These are phyloP conservation scores for Lyophyllum shimeji DNA, from an alignment of 768 basidiomycete genomes.

Conservation along the genomic window DNA sequence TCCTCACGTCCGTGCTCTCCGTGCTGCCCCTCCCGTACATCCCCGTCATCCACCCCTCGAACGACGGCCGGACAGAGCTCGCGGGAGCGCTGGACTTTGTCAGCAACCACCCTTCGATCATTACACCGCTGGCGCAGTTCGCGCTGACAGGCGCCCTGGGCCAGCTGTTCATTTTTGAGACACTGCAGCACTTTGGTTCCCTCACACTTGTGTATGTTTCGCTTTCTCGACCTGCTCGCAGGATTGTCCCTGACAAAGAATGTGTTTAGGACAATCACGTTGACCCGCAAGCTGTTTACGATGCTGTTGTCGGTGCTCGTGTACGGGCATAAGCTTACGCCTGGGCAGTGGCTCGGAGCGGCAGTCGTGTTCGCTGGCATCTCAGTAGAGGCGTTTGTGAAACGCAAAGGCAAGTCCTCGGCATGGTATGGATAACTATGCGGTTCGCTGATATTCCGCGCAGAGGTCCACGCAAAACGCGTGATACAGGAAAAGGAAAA, in stretches of 20 bases:
- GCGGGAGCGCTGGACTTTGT: conserved; percentile 72
- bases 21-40: conserved; percentile 78
- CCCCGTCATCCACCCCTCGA: conserved; percentile 75
- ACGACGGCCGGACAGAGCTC: conserved; percentile 62
- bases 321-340: conserved; percentile 82
- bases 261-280: conserved; percentile 83
- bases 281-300: conserved; percentile 96
- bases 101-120: conserved; percentile 69
- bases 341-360: conserved; percentile 93
- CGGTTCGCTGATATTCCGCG: conserved; percentile 25
- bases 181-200: conserved; percentile 87
- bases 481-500: conserved; percentile 83
- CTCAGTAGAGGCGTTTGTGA: conserved; percentile 88
- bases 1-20: conserved; percentile 67
- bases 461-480: conserved; percentile 80
- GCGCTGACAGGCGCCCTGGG: conserved; percentile 91
- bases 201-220: conserved; percentile 74
- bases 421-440: background rate
- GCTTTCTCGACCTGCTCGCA: background rate
- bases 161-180: conserved; percentile 98
- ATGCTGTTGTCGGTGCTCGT: conserved; percentile 95
- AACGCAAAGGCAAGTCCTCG: conserved; percentile 69
- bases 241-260: background rate
- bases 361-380: conserved; percentile 94
- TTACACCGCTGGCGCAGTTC: conserved; percentile 77